A percentile compares a stretch with the other conserved stretches of the same genome.
Evolutionary conservation across 768 basidiomycete species (phyloP).

Genomic region (Suillus clintonianus): DNA sequence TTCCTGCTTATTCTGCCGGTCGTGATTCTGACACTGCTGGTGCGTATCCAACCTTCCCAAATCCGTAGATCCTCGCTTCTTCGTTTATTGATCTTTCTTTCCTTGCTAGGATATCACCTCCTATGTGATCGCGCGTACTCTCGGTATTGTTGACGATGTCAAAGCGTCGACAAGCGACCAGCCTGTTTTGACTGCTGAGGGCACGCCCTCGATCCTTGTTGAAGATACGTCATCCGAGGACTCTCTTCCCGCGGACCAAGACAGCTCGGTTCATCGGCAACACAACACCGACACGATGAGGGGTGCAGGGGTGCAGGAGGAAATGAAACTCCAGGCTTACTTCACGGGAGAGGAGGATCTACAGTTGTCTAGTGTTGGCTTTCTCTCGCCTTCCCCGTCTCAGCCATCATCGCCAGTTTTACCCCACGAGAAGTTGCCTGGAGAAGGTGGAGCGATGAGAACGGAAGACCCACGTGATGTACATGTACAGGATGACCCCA

Average conservation of each 20-base stretch:
- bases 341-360: constrained; percentile 53
- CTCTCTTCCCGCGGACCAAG: constrained; percentile 15
- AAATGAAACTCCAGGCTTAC: constrained; percentile 41
- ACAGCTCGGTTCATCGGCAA: constrained; percentile 1
- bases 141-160: constrained; percentile 74
- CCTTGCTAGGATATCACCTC: constrained; percentile 69
- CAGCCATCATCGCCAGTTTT: constrained; percentile 65
- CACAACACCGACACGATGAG: constrained; percentile 2
- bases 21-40: constrained; percentile 65
- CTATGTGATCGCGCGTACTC: constrained; percentile 80
- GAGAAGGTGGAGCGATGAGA: constrained; percentile 17
- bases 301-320: not conserved
- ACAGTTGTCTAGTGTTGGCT: constrained; percentile 66
- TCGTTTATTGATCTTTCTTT: constrained; percentile 7
- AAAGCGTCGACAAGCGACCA: constrained; percentile 72
- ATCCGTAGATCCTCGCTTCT: not conserved
- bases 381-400: constrained; percentile 73
- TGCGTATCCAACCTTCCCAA: constrained; percentile 37
- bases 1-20: constrained; percentile 49
- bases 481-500: constrained; percentile 12
- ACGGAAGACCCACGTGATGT: constrained; percentile 8
- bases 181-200: constrained; percentile 23
- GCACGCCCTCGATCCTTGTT: constrained; percentile 6
- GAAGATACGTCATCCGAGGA: constrained; percentile 14
- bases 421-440: constrained; percentile 35